These are phyloP conservation scores for Eucalyptus pauciflora DNA, from an alignment of 345 rosid genomes.

Conservation along the genomic window DNA sequence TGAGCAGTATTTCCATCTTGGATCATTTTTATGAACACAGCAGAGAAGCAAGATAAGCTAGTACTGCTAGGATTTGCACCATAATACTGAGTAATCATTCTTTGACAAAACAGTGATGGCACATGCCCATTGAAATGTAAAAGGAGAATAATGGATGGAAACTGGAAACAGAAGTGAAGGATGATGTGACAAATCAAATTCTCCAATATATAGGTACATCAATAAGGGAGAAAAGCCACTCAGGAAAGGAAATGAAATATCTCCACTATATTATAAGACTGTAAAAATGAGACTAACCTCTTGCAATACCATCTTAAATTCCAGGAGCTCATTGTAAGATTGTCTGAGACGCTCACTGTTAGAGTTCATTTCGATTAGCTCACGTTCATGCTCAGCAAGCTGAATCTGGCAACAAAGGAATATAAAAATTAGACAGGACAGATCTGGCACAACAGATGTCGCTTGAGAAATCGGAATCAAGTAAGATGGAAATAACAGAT, in stretches of 20 bases:
- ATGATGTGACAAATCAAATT: neutral
- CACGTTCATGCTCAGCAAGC: conserved; percentile 87
- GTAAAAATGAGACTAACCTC: conserved; percentile 33
- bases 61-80: neutral
- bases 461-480: neutral
- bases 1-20: neutral
- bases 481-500: neutral
- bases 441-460: neutral
- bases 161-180: neutral
- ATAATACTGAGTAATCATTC: neutral
- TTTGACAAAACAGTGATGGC: neutral
- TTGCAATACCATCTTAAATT: conserved; percentile 84
- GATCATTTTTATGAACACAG: neutral
- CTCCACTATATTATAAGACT: neutral
- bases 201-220: neutral
- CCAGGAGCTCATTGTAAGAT: conserved; percentile 83
- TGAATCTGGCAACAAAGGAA: conserved; percentile 40
- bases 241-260: neutral
- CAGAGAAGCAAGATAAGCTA: neutral
- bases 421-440: neutral
- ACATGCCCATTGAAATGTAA: neutral
- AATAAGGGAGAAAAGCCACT: neutral
- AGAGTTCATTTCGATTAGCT: conserved; percentile 87
- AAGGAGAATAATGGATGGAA: neutral
- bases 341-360: conserved; percentile 86